Evolutionary conservation across 768 basidiomycete genomes (phyloP), one percentile per base, ranked within the genome.

Genomic region (Hygrophorus pudorinus): DNA sequence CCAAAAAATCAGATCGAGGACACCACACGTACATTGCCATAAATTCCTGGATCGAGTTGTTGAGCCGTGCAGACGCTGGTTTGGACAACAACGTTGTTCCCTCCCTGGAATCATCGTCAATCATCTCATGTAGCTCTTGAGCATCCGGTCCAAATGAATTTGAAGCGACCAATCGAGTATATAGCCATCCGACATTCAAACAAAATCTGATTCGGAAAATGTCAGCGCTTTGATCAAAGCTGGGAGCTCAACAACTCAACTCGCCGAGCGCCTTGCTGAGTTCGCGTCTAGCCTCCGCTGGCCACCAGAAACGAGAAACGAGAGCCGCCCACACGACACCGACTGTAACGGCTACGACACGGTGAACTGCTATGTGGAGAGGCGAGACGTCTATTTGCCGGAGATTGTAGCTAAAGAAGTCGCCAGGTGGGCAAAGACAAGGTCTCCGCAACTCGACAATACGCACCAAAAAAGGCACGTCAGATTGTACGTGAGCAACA

Each of bases 271-370:
- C 82, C 48, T 79, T 81, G 38, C 82, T 78, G 3, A 99, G 67
- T 61, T 98, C 94, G 32, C 85, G 69, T 37, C 94, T 68, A 0
- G 96, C 96, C 55, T 96, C 93, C 7, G 86, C 77, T 1, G 96
- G 96, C 94, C 93, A 98, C 86, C 92, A 91, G 50, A 84, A 83
- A 38, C 89, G 70, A 4, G 88, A 91, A 16, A 96, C 79, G 39
- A 97, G 63, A 2, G 81, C 75, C 0, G 92, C 92, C 86, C 88
- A 98, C 1, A 93, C 57, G 2, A 92, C 88, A 6, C 94, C 96
- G 5, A 75, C 73, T 0, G 73, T 84, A 14, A 99, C 94, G 27
- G 93, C 75, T 3, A 83, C 51, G 1, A 82, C 82, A 38, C 96
- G 82, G 54, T 82, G 78, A 27, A 74, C 67, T 0, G 91, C 94